A percentile compares a stretch with the other conserved stretches of the same genome.
Evolutionary conservation across 257 asterid genomes (phyloP).

Genomic region (Nicotiana paniculata): DNA sequence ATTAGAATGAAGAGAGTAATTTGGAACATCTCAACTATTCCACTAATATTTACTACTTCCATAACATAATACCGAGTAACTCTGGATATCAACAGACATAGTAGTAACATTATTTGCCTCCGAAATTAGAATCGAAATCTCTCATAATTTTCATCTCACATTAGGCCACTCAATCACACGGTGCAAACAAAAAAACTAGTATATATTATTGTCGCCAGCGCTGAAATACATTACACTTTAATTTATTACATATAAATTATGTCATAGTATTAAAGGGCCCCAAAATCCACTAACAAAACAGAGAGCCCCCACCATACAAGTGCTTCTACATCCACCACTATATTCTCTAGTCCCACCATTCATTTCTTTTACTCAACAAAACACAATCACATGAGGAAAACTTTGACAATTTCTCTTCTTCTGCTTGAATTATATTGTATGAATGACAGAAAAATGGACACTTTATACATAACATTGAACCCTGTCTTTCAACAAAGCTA

Average conservation of each 20-base stretch:
- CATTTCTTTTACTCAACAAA: constrained; percentile 17
- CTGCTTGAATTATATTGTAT: constrained; percentile 36
- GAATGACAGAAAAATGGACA: constrained; percentile 25
- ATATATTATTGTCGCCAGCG: not conserved
- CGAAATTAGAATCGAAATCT: not conserved
- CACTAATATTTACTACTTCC: too few species aligned
- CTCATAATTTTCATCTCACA: not conserved
- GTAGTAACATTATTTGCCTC: too few species aligned
- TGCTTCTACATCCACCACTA: constrained; percentile 50
- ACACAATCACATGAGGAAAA: constrained; percentile 35
- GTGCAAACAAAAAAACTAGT: not conserved
- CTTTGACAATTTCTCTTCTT: constrained; percentile 39
- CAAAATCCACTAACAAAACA: constrained; percentile 47
- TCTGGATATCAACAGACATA: too few species aligned
- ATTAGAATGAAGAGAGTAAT: too few species aligned
- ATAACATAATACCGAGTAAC: too few species aligned
- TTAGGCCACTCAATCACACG: constrained; percentile 11
- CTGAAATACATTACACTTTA: constrained; percentile 25
- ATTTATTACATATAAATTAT: constrained; percentile 20
- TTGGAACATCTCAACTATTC: too few species aligned
- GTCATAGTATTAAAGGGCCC: constrained; percentile 34
- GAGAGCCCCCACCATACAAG: constrained; percentile 42
- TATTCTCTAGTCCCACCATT: constrained; percentile 40
- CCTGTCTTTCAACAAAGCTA: constrained; percentile 26
- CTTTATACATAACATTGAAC: constrained; percentile 26